Conservation (phyloP, 2,329 filamentous ascomycete species). For the Fusarium longipes region DNA sequence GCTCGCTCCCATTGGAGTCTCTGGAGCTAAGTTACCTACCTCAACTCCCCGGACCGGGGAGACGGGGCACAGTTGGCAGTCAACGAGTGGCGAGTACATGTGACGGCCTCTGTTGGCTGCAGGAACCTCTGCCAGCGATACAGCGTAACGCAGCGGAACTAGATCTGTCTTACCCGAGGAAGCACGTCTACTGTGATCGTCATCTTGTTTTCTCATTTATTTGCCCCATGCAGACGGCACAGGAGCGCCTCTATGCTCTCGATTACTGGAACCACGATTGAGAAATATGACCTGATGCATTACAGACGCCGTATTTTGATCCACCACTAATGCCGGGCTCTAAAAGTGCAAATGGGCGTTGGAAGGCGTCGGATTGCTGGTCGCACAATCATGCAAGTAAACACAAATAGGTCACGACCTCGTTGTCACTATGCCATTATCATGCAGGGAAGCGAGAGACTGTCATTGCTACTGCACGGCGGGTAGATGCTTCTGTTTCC, state of each 20-base stretch:
- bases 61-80: slow-evolving; percentile 9
- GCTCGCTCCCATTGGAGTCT: not conserved
- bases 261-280: not conserved
- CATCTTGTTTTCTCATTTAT: not conserved
- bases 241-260: not conserved
- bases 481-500: not conserved
- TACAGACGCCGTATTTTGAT: not conserved
- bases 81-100: not conserved
- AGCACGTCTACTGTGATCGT: not conserved
- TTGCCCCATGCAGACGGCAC: not conserved
- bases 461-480: not conserved
- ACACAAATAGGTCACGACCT: not conserved
- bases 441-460: not conserved
- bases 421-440: not conserved
- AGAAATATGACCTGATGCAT: not conserved
- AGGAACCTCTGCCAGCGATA: not conserved
- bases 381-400: slow-evolving; percentile 17
- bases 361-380: not conserved
- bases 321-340: not conserved
- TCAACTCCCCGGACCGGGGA: slow-evolving; percentile 10
- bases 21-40: not conserved
- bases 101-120: not conserved
- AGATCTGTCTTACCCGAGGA: not conserved
- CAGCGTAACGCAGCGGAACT: not conserved
- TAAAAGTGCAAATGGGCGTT: not conserved